Conservation (phyloP, 345 rosid species). For the Arabis alpina region DNA sequence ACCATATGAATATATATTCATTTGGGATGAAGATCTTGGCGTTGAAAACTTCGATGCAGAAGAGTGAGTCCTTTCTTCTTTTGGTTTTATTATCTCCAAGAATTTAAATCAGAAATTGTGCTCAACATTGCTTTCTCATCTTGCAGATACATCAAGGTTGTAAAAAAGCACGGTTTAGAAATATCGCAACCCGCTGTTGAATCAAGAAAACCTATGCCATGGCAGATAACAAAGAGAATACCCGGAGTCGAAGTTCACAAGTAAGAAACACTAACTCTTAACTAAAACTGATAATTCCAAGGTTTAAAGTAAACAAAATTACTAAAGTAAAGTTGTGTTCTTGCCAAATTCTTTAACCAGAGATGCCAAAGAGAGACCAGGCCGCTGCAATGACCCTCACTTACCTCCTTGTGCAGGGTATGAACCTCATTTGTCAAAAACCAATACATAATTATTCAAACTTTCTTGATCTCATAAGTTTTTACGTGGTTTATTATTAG, state of each 20-base stretch:
- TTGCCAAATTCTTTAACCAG: constrained; percentile 46
- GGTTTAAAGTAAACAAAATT: neutral
- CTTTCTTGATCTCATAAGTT: constrained; percentile 9
- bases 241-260: constrained; percentile 84
- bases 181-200: constrained; percentile 96
- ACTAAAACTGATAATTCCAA: neutral
- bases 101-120: neutral
- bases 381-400: constrained; percentile 72
- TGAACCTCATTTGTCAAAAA: constrained; percentile 2
- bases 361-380: constrained; percentile 67
- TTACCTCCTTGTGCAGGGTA: constrained; percentile 99
- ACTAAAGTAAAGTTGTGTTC: neutral
- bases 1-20: constrained; percentile 86
- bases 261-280: constrained; percentile 48
- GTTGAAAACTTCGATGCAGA: constrained; percentile 91
- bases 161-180: constrained; percentile 88
- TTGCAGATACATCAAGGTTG: constrained; percentile 74
- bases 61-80: constrained; percentile 58
- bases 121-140: neutral
- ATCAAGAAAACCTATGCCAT: constrained; percentile 67
- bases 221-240: constrained; percentile 95
- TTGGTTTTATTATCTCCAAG: constrained; percentile 3
- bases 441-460: neutral
- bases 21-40: constrained; percentile 98
- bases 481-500: constrained; percentile 42